phyloP scores from a whole-genome alignment of 2,329 filamentous ascomycete genomes.

The Hirsutella thompsonii region DNA sequence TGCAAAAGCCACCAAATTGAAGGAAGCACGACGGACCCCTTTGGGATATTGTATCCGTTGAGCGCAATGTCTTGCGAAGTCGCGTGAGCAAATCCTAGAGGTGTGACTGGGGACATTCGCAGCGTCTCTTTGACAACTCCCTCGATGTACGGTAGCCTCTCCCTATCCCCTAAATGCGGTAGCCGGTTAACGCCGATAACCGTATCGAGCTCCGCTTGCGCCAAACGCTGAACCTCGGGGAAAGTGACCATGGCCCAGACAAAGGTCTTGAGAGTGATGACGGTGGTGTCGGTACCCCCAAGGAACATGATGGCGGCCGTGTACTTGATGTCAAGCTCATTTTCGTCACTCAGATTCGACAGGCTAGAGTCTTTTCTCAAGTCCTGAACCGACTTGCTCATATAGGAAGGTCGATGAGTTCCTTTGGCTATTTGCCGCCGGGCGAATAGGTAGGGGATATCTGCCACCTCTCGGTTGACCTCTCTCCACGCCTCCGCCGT shows the following conservation, averaged over 20 bases:
- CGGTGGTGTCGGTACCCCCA: conserved; percentile 7
- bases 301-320: conserved; percentile 2
- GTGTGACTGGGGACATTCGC: conserved; percentile 18
- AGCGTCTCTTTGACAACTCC: conserved; percentile 16
- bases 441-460: neutral
- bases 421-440: neutral
- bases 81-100: conserved; percentile 24
- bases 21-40: conserved; percentile 12
- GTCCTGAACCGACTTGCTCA: neutral
- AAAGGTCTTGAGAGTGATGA: conserved; percentile 12
- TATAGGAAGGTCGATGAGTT: neutral
- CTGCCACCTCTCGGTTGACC: neutral
- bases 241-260: conserved; percentile 32
- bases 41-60: conserved; percentile 13
- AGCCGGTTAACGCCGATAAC: conserved; percentile 28
- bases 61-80: conserved; percentile 16
- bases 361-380: too few species aligned
- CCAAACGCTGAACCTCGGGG: conserved; percentile 26
- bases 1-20: conserved; percentile 33
- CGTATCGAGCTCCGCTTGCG: conserved; percentile 26
- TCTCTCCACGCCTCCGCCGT: neutral
- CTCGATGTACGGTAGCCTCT: conserved; percentile 28
- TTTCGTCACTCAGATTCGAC: neutral
- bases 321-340: conserved; percentile 2
- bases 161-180: conserved; percentile 28